Evolutionary conservation across 306 rosid genomes (phyloP).

Genomic region (Malus sylvestris): DNA sequence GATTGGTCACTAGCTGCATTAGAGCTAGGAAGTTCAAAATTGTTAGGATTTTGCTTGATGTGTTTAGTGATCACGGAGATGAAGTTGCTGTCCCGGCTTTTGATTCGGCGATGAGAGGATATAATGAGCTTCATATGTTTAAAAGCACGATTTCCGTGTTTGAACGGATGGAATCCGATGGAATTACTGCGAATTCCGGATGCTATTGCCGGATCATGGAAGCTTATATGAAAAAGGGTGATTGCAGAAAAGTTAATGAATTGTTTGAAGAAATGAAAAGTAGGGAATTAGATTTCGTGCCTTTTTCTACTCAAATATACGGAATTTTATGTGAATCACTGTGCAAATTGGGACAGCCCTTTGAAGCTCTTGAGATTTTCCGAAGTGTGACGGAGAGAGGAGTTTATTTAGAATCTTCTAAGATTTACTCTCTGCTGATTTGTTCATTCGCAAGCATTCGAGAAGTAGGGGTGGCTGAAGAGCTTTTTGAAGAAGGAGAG

Average conservation of each 20-base stretch:
- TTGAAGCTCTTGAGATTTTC: conserved; percentile 53
- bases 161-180: conserved; percentile 26
- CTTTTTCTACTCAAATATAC: conserved; percentile 28
- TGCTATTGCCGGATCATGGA: conserved; percentile 51
- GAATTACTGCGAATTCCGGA: conserved; percentile 27
- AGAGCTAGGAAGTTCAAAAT: conserved; percentile 51
- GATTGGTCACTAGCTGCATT: conserved; percentile 42
- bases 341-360: conserved; percentile 38
- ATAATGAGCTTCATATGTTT: conserved; percentile 70
- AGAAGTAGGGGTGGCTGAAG: conserved; percentile 41
- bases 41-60: conserved; percentile 36
- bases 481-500: conserved; percentile 44
- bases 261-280: conserved; percentile 40
- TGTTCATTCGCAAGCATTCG: conserved; percentile 41
- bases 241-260: conserved; percentile 34
- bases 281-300: conserved; percentile 15
- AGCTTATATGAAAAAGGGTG: conserved; percentile 42
- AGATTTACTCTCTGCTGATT: conserved; percentile 51
- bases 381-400: conserved; percentile 37
- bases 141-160: conserved; percentile 38
- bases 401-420: conserved; percentile 18
- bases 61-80: conserved; percentile 10
- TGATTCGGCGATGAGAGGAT: conserved; percentile 49
- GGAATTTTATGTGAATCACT: conserved; percentile 42
- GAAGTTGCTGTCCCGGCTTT: conserved; percentile 36